Conservation (phyloP, 176 grass and related monocot species). For the Phragmites australis region DNA sequence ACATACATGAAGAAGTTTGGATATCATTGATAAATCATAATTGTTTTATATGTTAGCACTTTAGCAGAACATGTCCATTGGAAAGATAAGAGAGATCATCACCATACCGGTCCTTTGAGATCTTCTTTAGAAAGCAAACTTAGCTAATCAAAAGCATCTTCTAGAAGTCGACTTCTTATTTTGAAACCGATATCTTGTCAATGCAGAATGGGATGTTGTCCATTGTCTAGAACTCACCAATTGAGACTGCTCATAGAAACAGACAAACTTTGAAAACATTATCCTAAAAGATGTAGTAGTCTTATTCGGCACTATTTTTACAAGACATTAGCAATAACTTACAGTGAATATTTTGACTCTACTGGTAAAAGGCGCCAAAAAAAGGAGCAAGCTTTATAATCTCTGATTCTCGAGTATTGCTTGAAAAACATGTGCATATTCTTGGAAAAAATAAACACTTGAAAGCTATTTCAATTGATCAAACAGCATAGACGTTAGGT, state of each 20-base stretch:
- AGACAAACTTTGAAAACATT: constrained; percentile 10
- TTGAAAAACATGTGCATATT: constrained; percentile 41
- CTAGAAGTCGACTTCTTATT: constrained; percentile 90
- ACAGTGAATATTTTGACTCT: constrained; percentile 96
- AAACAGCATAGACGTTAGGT: constrained; percentile 31
- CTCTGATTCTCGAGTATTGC: constrained; percentile 80
- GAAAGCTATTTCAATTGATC: constrained; percentile 32
- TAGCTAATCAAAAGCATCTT: constrained; percentile 94
- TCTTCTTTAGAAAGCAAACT: constrained; percentile 81
- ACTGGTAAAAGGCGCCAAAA: constrained; percentile 84
- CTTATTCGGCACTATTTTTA: constrained; percentile 3
- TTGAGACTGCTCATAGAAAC: constrained; percentile 57
- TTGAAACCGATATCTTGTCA: constrained; percentile 75
- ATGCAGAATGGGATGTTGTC: constrained; percentile 47
- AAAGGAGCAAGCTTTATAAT: constrained; percentile 94
- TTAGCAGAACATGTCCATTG: background rate
- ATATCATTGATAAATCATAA: constrained; percentile 20
- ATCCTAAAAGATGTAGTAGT: no score
- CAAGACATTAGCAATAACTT: constrained; percentile 38
- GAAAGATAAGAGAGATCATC: constrained; percentile 16
- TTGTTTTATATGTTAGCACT: background rate
- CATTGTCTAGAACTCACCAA: constrained; percentile 75
- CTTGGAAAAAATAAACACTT: constrained; percentile 22
- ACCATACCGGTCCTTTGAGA: constrained; percentile 84
- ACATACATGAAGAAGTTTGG: constrained; percentile 38